Evolutionary conservation across 352 stramenopile genomes (phyloP), one percentile per base, ranked within the genome.

Genomic region (Globisporangium yorkense): DNA sequence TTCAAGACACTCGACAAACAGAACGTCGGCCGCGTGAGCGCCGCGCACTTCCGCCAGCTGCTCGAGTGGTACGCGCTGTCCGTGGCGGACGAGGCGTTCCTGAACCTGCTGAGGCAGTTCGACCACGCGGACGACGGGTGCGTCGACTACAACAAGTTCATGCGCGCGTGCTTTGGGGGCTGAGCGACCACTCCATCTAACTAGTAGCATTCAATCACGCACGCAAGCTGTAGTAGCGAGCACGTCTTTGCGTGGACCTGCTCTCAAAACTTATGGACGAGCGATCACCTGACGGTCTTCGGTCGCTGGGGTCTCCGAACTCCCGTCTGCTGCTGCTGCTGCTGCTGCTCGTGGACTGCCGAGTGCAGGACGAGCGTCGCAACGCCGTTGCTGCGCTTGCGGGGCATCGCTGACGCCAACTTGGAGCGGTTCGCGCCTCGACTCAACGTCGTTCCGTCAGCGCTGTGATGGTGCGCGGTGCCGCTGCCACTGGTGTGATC

Each of bases 91-190:
- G 65, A 84, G 27, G 56, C 62, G 35, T 80, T 87, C n/a, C 59
- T 85, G 37, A 54, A 66, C 18, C 51, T 90, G 13, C 72, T 90
- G n/a, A 78, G 78, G 51, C 70, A 71, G 8, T 90, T 88, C 33
- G 80, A 90, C 57, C 66, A 70, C 43, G 72, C 76, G 12, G 63
- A 70, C 16, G 76, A 90, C 51, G 80, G 72, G 6, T 68, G 76
- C 43, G 68, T 90, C 15, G 80, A 88, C 67, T 90, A 88, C 68
- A 90, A 85, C 64, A 66, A 69, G 39, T 88, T 90, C 65, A 88
- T 90, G 77, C 72, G 75, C 44, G 59, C 71, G 16, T 90, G 77
- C 61, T 71, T 87, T 21, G 60, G 63, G 3, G 79, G 37, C 59
- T 54, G 53, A 64, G 16, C 47, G 33, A 47, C 2, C 24, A 27